Evolutionary conservation across 495 filamentous ascomycete species (phyloP), one percentile per base, ranked within the genome.

Genomic region (Aspergillus heteromorphus): DNA sequence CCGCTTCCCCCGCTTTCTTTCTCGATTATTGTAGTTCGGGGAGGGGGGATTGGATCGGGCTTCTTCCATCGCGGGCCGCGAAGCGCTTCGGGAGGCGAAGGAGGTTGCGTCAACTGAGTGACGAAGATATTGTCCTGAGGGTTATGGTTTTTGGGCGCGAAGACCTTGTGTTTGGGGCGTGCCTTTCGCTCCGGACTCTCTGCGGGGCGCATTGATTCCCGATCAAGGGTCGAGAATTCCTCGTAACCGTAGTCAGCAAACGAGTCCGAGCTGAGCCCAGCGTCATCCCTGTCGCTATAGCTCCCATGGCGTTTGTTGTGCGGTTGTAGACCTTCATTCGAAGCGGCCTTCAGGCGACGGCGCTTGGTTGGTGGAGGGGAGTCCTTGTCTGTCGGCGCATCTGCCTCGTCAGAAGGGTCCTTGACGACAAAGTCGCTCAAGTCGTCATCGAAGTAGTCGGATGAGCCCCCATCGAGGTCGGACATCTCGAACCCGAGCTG

Each of bases 11-110:
- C 43, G 6, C 29, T 45, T 5, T 17, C n/a, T 48, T 21, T 11
- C 14, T 18, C n/a, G 29, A 11, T 6, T 11, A 31, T 38, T 1
- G 31, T 27, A 6, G 31, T 23, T 41, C n/a, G 30, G 1, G 25
- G 14, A n/a, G 27, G 38, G 36, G 53, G 62, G 14, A 56, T 48
- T 2, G 65, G 60, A 20, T 60, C 59, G 14, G 76, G 70, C 48
- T 80, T 81, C 51, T 73, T 73, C 78, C 78, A 81, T 30, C 75
- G 66, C n/a, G 76, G 75, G 6, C 72, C 72, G n/a, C 77, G 75
- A 36, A 81, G 76, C 52, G 72, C 57, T 56, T 79, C 79, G 0
- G 78, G 78, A 51, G 76, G 79, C 1, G 78, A 77, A 36, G 69
- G 62, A 10, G 77, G 71, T 50, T 75, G 74, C 1, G 78, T 78